Evolutionary conservation across 345 rosid species (phyloP).

Genomic region (Rhizophora apiculata): DNA sequence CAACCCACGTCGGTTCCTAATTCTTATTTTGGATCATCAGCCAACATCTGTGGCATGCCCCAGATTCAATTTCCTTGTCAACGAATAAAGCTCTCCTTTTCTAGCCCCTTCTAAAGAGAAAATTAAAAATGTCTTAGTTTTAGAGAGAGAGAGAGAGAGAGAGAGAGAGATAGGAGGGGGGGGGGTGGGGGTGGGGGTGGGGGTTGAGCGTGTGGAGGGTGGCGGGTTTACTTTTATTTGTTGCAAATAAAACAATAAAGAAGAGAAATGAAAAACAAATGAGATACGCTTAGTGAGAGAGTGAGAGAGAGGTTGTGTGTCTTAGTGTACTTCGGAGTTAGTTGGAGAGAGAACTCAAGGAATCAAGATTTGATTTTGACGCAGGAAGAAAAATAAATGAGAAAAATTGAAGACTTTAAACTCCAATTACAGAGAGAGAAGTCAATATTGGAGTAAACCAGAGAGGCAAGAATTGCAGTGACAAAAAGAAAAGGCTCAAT

Average conservation of each 20-base stretch:
- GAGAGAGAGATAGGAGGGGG: background rate
- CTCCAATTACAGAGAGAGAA: background rate
- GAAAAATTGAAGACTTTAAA: background rate
- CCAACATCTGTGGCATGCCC: too few species aligned
- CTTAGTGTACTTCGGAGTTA: background rate
- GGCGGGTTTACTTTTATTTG: too few species aligned
- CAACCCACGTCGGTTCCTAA: background rate
- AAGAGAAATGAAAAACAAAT: background rate
- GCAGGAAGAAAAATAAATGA: background rate
- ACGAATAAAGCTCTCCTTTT: too few species aligned
- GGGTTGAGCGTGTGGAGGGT: too few species aligned
- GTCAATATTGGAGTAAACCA: background rate
- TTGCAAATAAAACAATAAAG: too few species aligned
- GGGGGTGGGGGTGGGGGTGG: too few species aligned
- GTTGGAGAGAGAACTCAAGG: background rate
- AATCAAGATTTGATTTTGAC: background rate
- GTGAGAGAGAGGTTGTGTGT: background rate
- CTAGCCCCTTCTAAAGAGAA: background rate
- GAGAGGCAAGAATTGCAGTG: too few species aligned
- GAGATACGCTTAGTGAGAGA: background rate
- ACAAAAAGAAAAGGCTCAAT: too few species aligned
- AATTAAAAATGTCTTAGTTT: background rate
- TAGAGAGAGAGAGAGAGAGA: background rate
- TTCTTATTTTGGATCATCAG: too few species aligned
- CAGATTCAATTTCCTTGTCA: too few species aligned